Evolutionary conservation across 2,329 filamentous ascomycete species (phyloP), one percentile per base, ranked within the genome.

Genomic region (Celoporthe dispersa): DNA sequence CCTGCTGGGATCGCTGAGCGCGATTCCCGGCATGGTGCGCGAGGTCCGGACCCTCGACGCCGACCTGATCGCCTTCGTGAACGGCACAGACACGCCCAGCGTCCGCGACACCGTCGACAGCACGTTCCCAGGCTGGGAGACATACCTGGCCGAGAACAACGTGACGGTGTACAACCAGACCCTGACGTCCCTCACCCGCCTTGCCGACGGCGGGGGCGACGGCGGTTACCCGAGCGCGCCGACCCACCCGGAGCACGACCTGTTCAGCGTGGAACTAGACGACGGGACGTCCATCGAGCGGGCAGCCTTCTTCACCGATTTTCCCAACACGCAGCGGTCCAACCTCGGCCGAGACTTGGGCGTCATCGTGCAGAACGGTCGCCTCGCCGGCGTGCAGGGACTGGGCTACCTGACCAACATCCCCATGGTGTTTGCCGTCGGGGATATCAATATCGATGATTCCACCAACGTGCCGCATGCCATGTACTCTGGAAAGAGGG

Each of bases 391-490:
- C 0, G 80, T 85, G 53, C 48, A 55, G 0, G 70, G 77, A 1
- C 79, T 78, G n/a, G 85, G 84, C 0, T 80, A 86, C 70, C 74
- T 79, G 19, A 89, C 88, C 0, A 90, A 84, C 66, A 74, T 88
- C 4, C 75, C 79, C 0, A 87, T 87, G 1, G 83, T 90, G 0
- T 90, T 85, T 73, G 88, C 86, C 6, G 77, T 90, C 28, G 88
- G 88, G 0, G 88, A 90, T 72, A 84, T 84, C 16, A 90, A 90
- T 77, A 84, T 83, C 41, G 87, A 90, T 67, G 84, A 85, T n/a
- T 80, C 81, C 11, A 89, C 87, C 3, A 90, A 90, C 72, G 84
- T 90, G 0, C 87, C 87, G 0, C 88, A 90, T 72, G 88, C 88
- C 0, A 82, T 90, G 74, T 90, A 81, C 74, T 85, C 80, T 16